Base-by-base conservation (phyloP, 371 early-diverging fungal genomes). In the Actinomucor elegans region DNA sequence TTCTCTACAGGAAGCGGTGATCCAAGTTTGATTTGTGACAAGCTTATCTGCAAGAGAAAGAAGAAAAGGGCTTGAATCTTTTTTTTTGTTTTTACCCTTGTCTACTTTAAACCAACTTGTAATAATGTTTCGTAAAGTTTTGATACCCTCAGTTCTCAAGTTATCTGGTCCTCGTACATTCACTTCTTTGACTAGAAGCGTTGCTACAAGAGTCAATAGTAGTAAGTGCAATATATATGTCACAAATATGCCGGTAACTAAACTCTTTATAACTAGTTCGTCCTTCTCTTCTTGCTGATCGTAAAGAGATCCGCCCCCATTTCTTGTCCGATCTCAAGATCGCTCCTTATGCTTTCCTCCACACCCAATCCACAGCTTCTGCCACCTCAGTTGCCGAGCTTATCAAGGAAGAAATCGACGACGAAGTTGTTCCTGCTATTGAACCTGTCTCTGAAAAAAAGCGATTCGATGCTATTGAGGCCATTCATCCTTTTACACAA, bases 401-500 rank as follows among this genome's bases (percentile, higher is more conserved):
- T 18, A 24, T 49, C 20, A 38, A 49, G 38, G 49, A 49, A 14
- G 41, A 53, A 26, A 21, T 48, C 5, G 21, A 37, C 1, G 55
- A 46, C 8, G 46, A 53, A 18, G 21, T 31, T 5, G 48, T 52
- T 10, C 31, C 41, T 12, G 31, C 10, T n/a, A 38, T 46, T 20
- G 51, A 52, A 33, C 49, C 48, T 15, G 36, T 48, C 36, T 29
- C 23, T 31, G 48, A 35, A 41, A 56, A 48, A 3, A 81, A 72
- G 29, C 68, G 79, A 8, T 90, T 88, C 55, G 73, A 74, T 35
- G 65, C 73, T 15, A 80, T 88, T 55, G 49, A 50, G 3, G 55
- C 66, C 7, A 65, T 90, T 9, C 55, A 81, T 51, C 71, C 73
- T 20, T 63, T 67, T 17, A 89, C 87, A n/a, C 72, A 80, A 63